Percentiles rank a stretch among this genome's conserved stretches.
Conservation (phyloP, 1,139 yeast genomes). For the Nakaseomyces delphensis region DNA sequence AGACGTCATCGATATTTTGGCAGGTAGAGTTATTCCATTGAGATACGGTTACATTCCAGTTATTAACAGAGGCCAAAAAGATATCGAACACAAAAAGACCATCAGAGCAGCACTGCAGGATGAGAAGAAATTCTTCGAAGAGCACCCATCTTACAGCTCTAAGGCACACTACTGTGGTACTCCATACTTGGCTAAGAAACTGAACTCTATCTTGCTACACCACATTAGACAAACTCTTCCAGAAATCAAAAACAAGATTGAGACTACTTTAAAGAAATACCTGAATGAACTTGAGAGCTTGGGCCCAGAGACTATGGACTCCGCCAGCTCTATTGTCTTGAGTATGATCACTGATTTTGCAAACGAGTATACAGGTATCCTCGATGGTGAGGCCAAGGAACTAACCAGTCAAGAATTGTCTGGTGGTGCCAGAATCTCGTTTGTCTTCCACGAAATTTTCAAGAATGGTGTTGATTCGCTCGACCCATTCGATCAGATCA, state of each 20-base stretch:
- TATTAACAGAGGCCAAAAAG: slow-evolving; percentile 95
- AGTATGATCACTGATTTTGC: slow-evolving; percentile 88
- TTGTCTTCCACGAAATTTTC: slow-evolving; percentile 94
- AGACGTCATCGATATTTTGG: slow-evolving; percentile 93
- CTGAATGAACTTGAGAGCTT: slow-evolving; percentile 67
- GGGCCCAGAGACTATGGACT: slow-evolving; percentile 80
- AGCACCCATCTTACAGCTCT: slow-evolving; percentile 67
- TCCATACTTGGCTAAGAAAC: slow-evolving; percentile 87
- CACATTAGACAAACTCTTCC: slow-evolving; percentile 93
- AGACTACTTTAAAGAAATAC: slow-evolving; percentile 69
- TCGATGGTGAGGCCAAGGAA: slow-evolving; percentile 92
- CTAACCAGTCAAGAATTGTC: slow-evolving; percentile 75
- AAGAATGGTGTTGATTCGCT: slow-evolving; percentile 86
- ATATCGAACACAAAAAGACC: slow-evolving; percentile 78
- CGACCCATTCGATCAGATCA: slow-evolving; percentile 95
- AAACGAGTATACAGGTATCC: slow-evolving; percentile 82
- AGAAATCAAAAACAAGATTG: slow-evolving; percentile 88
- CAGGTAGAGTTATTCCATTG: slow-evolving; percentile 91
- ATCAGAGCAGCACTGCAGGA: slow-evolving; percentile 81
- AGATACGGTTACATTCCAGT: slow-evolving; percentile 97
- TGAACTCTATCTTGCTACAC: slow-evolving; percentile 80
- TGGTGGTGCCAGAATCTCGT: slow-evolving; percentile 97
- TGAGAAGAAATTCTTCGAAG: slow-evolving; percentile 69
- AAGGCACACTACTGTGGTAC: slow-evolving; percentile 94
- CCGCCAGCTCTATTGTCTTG: slow-evolving; percentile 83